Evolutionary conservation across 495 filamentous ascomycete genomes (phyloP).

Genomic region (Neurospora tetraspora): DNA sequence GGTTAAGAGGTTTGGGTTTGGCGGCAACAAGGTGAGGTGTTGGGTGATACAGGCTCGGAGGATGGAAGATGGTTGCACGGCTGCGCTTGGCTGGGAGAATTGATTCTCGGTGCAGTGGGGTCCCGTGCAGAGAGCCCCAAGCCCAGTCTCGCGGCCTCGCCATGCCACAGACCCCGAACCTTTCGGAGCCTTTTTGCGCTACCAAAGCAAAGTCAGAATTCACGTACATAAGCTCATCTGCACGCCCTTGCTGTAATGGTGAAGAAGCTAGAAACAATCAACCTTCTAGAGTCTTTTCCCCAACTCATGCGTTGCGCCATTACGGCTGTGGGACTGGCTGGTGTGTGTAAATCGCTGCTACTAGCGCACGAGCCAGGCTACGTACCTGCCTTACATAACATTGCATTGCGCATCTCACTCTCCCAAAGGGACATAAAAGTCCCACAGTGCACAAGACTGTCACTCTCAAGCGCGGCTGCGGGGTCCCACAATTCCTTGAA

Average conservation of each 20-base stretch:
- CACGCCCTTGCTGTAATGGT: neutral
- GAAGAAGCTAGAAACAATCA: neutral
- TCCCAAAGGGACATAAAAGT: neutral
- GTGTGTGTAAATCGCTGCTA: neutral
- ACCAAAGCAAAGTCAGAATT: neutral
- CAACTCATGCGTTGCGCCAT: neutral
- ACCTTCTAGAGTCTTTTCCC: neutral
- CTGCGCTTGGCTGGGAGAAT: constrained; percentile 7
- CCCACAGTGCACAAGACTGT: neutral
- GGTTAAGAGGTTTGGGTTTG: neutral
- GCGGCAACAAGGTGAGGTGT: neutral
- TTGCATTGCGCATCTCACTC: neutral
- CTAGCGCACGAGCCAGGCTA: constrained; percentile 8
- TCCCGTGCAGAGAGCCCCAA: constrained; percentile 5
- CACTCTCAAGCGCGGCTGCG: neutral
- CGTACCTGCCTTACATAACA: constrained; percentile 2
- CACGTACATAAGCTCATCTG: neutral
- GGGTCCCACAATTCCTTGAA: neutral
- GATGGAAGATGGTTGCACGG: neutral
- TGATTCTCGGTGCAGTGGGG: constrained; percentile 22
- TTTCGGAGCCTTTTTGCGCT: neutral
- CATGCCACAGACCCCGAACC: neutral
- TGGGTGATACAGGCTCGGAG: neutral
- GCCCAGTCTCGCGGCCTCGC: constrained; percentile 6
- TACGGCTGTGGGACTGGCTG: neutral